These are phyloP conservation scores for Fibroporia radiculosa DNA, from an alignment of 768 basidiomycete genomes.

Conservation along the genomic window DNA sequence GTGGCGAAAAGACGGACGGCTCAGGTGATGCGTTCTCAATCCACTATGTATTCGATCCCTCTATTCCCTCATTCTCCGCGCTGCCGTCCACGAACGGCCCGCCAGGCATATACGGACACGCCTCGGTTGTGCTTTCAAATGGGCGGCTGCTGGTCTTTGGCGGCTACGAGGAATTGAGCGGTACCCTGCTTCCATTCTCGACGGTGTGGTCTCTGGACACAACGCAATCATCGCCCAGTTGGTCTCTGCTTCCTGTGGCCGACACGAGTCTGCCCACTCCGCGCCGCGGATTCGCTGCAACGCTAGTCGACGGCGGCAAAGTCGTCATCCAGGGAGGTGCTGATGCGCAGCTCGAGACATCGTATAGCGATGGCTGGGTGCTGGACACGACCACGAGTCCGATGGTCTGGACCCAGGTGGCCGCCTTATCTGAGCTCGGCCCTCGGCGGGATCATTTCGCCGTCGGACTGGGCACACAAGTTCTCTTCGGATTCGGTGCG, in stretches of 20 bases:
- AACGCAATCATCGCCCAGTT: constrained; percentile 34
- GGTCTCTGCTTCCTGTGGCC: constrained; percentile 40
- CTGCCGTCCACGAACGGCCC: constrained; percentile 53
- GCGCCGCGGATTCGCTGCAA: constrained; percentile 58
- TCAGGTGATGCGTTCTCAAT: constrained; percentile 57
- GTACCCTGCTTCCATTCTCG: constrained; percentile 44
- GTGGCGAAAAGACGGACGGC: constrained; percentile 78
- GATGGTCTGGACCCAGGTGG: constrained; percentile 51
- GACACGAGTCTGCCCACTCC: constrained; percentile 39
- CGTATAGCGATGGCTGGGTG: constrained; percentile 64
- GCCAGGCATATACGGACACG: constrained; percentile 65
- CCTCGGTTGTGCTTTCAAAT: constrained; percentile 58
- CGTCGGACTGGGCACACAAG: constrained; percentile 45
- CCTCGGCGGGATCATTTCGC: constrained; percentile 70
- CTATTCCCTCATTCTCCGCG: constrained; percentile 39
- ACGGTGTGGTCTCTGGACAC: constrained; percentile 62
- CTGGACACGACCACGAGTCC: constrained; percentile 49
- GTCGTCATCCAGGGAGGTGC: constrained; percentile 77
- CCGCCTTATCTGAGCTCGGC: constrained; percentile 49
- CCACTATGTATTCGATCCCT: constrained; percentile 55
- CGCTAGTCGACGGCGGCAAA: constrained; percentile 39
- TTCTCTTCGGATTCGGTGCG: constrained; percentile 77
- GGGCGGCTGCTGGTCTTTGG: constrained; percentile 70
- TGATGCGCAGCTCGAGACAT: constrained; percentile 41
- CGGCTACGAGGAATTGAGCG: constrained; percentile 48